A percentile compares a stretch with the other conserved stretches of the same genome.
Evolutionary conservation across 345 rosid species (phyloP).

Genomic region (Salix dunnii): DNA sequence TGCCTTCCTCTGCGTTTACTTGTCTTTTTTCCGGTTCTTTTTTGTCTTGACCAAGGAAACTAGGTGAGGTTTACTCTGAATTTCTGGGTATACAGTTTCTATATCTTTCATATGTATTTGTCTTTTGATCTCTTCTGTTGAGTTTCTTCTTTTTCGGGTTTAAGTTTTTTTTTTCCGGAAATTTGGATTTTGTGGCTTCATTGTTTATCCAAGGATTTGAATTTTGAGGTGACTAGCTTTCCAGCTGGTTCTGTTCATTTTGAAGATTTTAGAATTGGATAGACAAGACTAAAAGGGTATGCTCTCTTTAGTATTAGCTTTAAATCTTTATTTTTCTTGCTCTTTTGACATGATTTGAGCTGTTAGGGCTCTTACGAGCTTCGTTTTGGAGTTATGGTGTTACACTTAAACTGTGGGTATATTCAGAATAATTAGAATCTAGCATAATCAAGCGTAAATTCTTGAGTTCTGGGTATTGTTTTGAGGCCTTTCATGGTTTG

Average conservation of each 20-base stretch:
- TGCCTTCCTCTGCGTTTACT: not conserved
- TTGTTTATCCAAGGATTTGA: conserved; percentile 7
- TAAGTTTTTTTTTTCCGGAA: not conserved
- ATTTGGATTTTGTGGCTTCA: conserved; percentile 8
- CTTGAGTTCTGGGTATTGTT: conserved; percentile 7
- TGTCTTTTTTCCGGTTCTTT: not conserved
- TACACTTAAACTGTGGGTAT: conserved; percentile 4
- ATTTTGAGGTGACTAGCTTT: conserved; percentile 6
- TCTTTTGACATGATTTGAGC: conserved; percentile 1
- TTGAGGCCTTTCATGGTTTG: conserved; percentile 8
- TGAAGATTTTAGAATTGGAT: conserved; percentile 5
- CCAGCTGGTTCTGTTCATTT: not conserved
- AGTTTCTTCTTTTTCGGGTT: not conserved
- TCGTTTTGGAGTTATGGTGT: conserved; percentile 5
- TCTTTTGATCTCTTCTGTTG: not conserved
- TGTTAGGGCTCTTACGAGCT: conserved; percentile 2
- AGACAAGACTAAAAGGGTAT: not conserved
- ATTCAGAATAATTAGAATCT: not conserved
- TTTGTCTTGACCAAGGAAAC: not conserved
- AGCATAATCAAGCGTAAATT: conserved; percentile 7
- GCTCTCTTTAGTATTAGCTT: conserved; percentile 7
- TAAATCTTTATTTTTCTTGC: conserved; percentile 13
- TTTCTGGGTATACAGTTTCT: not conserved
- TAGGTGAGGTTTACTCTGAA: not conserved
- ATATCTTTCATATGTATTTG: not conserved